Evolutionary conservation across 2,329 filamentous ascomycete species (phyloP).

Genomic region (Scytalidium lignicola): DNA sequence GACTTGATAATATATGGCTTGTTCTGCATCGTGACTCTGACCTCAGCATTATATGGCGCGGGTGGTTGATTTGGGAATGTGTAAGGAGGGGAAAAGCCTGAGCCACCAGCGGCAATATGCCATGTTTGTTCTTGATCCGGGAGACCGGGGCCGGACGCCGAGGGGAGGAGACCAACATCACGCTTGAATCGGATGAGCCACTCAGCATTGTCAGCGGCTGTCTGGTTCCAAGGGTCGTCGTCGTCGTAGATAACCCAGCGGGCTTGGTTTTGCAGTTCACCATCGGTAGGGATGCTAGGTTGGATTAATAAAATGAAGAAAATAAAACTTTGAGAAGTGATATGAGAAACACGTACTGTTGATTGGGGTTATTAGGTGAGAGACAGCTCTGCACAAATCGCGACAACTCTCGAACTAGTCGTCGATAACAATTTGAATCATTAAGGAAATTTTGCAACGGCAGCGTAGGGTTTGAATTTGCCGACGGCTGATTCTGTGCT

Average conservation of each 20-base stretch:
- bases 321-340: too few relatives aligned
- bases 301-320: neutral
- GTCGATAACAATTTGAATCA: conserved; percentile 55
- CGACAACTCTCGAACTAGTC: conserved; percentile 47
- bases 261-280: conserved; percentile 60
- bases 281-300: conserved; percentile 45
- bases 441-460: conserved; percentile 43
- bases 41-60: conserved; percentile 30
- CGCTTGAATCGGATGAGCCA: conserved; percentile 61
- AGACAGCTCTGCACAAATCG: conserved; percentile 48
- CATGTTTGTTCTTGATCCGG: conserved; percentile 34
- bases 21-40: conserved; percentile 17
- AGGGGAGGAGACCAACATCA: conserved; percentile 45
- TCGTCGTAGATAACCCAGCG: conserved; percentile 60
- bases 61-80: conserved; percentile 37
- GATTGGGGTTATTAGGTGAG: conserved; percentile 56
- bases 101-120: conserved; percentile 45
- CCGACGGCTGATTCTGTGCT: conserved; percentile 21
- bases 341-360: conserved; percentile 32
- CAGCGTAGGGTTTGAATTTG: conserved; percentile 21
- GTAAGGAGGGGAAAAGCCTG: conserved; percentile 52
- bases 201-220: conserved; percentile 57
- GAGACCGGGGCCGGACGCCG: conserved; percentile 46
- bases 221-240: conserved; percentile 62
- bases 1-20: conserved; percentile 40